Evolutionary conservation across 192 early-diverging fungal species (phyloP), one percentile per base, ranked within the genome.

Genomic region (Entomortierella beljakovae): DNA sequence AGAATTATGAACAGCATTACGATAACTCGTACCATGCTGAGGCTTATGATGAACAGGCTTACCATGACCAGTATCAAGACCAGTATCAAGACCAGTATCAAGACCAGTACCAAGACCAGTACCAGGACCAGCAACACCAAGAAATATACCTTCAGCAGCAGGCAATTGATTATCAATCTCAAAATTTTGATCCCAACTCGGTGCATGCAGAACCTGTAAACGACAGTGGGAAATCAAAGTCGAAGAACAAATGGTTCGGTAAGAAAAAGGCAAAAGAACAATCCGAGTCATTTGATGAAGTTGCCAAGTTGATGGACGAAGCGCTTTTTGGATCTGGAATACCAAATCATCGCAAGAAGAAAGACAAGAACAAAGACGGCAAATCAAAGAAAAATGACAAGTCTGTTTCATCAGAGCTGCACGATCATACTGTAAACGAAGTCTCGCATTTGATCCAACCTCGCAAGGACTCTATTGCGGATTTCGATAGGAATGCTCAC

Each of bases 281-380:
- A 0, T 26, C 42, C 9, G 74, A 77, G 34, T 25, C 28, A 6
- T 58, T 64, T 11, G 74, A 77, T 28, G 66, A 69, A 8, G 67
- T 79, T 29, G 66, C 68, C 32, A 79, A 64, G 40, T 22, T 69
- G 29, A 70, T 79, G 68, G 75, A 79, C 22, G 67, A 79, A 43
- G 75, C 68, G 8, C 32, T 79, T 15, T 79, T 79, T 61, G 75
- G 74, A n/a, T 60, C 66, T 9, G 61, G 67, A 3, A 31, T 29
- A n/a, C n/a, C 22, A 56, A 61, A 1, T 18, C 25, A 0, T 31
- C 38, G n/a, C 29, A 57, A 26, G 23, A 25, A 25, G 51, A 53
- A 31, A 10, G 28, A 53, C 20, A 50, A n/a, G 4, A 49, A 33
- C 26, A 50, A 37, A 22, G 22, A 8, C 32, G 37, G 35, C 40